Evolutionary conservation across 768 basidiomycete genomes (phyloP), one percentile per base, ranked within the genome.

Genomic region (Hypholoma sublateritium): DNA sequence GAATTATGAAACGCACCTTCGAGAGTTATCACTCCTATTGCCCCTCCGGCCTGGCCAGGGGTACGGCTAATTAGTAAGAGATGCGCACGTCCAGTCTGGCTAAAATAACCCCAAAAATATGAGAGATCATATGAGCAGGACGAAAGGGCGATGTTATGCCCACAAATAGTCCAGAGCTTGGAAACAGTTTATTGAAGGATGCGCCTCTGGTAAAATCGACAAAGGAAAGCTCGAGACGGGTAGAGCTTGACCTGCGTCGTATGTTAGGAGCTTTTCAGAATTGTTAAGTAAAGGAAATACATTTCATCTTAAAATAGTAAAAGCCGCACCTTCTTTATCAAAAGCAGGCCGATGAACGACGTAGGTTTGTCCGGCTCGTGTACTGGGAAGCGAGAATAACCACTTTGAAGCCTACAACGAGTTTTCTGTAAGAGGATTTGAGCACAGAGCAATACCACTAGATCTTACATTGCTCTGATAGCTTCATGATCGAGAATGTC

Each of bases 1-100:
- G 8, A 14, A 28, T 24, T 13, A 11, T 7, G 28, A 16, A 17
- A 65, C 73, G 25, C 56, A 85, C 87, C 89, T 80, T 93, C 91
- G 19, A 95, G 81, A 5, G 92, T 95, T 53, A 98, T 85, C 6
- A 98, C 90, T 1, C 96, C 96, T 21, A 97, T 81, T 0, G 87
- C 95, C 34, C 95, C 95, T 21, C 90, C 90, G 2, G 84, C 76
- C 37, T 79, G 73, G 0, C 96, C 96, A 2, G 96, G 96, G 0
- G 91, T 91, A 17, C 77, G 80, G 63, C 89, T 93, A 22, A 99
- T 83, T 14, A 99, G 73, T 21, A 98, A 77, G 51, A 99, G 78
- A 74, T 99, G 96, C 1, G 95, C 93, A 32, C 95, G 86, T 8
- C 96, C 96, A 0, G 94, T 96, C 80, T 97, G 96, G 74, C 89